phyloP scores from a whole-genome alignment of 2,329 filamentous ascomycete species.

The Gnomoniopsis sp. region DNA sequence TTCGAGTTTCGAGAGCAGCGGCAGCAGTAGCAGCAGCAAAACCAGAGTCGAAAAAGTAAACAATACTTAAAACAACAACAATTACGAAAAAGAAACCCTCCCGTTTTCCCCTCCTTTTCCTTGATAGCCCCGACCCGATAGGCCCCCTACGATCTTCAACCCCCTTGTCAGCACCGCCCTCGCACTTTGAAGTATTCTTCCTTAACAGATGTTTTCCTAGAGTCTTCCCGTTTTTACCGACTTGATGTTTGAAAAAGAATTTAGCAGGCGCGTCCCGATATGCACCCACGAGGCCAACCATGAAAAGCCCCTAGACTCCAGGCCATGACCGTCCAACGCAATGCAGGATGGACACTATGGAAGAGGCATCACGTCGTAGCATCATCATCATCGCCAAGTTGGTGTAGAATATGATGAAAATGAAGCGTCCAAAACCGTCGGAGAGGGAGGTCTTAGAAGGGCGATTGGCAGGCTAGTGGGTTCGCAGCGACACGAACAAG shows the following conservation, averaged over 20 bases:
- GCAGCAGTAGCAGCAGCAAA: background rate
- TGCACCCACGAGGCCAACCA: conserved; percentile 10
- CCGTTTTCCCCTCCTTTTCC: conserved; percentile 10
- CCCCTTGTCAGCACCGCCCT: conserved; percentile 5
- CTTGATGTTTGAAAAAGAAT: conserved; percentile 12
- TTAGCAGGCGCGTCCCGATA: conserved; percentile 2
- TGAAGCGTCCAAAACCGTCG: background rate
- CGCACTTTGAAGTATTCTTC: conserved; percentile 1
- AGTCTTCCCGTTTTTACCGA: conserved; percentile 7
- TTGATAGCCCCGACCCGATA: conserved; percentile 4
- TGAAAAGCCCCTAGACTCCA: background rate
- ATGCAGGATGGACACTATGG: background rate
- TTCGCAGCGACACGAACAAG: background rate
- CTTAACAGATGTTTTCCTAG: background rate
- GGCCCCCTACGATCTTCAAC: conserved; percentile 7
- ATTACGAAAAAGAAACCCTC: conserved; percentile 10
- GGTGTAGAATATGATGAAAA: conserved; percentile 1
- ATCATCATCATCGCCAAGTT: background rate
- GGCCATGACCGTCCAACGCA: background rate
- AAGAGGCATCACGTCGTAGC: conserved; percentile 2
- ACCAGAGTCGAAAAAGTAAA: conserved; percentile 15
- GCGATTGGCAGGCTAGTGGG: conserved; percentile 2
- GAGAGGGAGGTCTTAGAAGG: background rate
- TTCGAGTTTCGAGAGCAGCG: background rate
- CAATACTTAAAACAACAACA: conserved; percentile 16